Evolutionary conservation across 441 rosid species (phyloP).

Genomic region (Pelargonium myrrhifolium): DNA sequence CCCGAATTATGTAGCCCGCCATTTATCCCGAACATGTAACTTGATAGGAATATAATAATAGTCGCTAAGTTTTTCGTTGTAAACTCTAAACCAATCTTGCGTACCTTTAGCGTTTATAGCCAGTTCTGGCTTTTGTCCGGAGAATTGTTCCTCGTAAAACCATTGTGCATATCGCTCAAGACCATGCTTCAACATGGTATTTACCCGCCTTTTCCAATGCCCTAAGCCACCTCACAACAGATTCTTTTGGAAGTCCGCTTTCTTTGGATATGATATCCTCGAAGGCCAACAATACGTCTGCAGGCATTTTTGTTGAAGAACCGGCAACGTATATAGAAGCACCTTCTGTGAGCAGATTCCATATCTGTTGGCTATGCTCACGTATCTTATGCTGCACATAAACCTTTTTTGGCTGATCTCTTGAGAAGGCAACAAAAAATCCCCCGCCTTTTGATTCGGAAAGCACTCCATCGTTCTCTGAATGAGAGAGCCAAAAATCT

Average conservation of each 20-base stretch:
- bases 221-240: constrained; percentile 51
- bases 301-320: constrained; percentile 91
- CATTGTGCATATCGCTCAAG: constrained; percentile 28
- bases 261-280: constrained; percentile 64
- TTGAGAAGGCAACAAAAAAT: constrained; percentile 73
- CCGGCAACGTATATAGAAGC: constrained; percentile 79
- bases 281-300: constrained; percentile 61
- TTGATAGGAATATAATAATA: too few species aligned
- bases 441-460: constrained; percentile 76
- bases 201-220: constrained; percentile 71
- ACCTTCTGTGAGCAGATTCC: constrained; percentile 53
- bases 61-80: too few species aligned
- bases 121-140: too few species aligned
- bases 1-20: too few species aligned
- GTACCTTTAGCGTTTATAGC: too few species aligned
- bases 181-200: constrained; percentile 95
- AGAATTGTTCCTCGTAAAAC: too few species aligned
- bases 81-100: too few species aligned
- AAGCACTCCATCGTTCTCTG: constrained; percentile 44
- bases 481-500: constrained; percentile 63
- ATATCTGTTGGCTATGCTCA: constrained; percentile 49
- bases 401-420: constrained; percentile 81
- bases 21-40: too few species aligned
- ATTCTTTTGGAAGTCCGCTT: constrained; percentile 53
- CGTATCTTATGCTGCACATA: constrained; percentile 80